Evolutionary conservation across 306 rosid species (phyloP).

Genomic region (Cyamopsis tetragonoloba): DNA sequence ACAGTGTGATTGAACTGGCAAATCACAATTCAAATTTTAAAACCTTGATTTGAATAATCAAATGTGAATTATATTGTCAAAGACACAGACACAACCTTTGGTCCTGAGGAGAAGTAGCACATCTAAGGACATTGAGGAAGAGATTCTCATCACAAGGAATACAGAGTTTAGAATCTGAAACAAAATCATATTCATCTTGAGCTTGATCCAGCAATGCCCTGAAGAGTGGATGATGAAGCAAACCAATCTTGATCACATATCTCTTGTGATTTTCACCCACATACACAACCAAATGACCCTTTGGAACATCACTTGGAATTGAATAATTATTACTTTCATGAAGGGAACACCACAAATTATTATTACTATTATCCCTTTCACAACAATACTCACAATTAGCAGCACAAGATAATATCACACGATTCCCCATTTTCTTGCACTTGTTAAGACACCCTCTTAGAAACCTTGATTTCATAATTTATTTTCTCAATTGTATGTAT

Average conservation of each 20-base stretch:
- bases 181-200: conserved; percentile 72
- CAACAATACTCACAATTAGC: conserved; percentile 50
- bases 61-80: no score
- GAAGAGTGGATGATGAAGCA: conserved; percentile 82
- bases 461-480: conserved; percentile 36
- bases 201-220: conserved; percentile 84
- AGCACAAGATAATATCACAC: conserved; percentile 41
- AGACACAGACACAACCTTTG: conserved; percentile 33
- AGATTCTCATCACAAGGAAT: conserved; percentile 83
- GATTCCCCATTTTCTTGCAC: conserved; percentile 63
- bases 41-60: no score
- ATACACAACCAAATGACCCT: conserved; percentile 87
- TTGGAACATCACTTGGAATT: conserved; percentile 90
- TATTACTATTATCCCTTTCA: no score
- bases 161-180: conserved; percentile 58
- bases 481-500: not conserved
- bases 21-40: no score
- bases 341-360: conserved; percentile 38
- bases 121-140: conserved; percentile 58
- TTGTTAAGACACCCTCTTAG: conserved; percentile 61
- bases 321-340: conserved; percentile 50
- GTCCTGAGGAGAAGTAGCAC: conserved; percentile 49
- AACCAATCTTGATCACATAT: conserved; percentile 61
- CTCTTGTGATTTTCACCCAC: conserved; percentile 76
- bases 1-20: no score